Evolutionary conservation across 306 rosid genomes (phyloP).

Genomic region (Cucumis sativus): Cucumber_9930_V3 NC_026660.2:386001-386500

Average conservation of each 20-base stretch:
- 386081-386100: neutral
- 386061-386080: slow-evolving; percentile 22
- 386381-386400: slow-evolving; percentile 79
- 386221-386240: slow-evolving; percentile 17
- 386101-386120: neutral
- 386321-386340: slow-evolving; percentile 25
- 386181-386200: slow-evolving; percentile 5
- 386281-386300: slow-evolving; percentile 43
- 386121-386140: slow-evolving; percentile 7
- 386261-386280: neutral
- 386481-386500: neutral
- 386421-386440: slow-evolving; percentile 31
- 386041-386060: neutral
- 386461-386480: neutral
- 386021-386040: slow-evolving; percentile 17
- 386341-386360: slow-evolving; percentile 58
- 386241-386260: slow-evolving; percentile 5
- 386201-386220: neutral
- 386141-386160: slow-evolving; percentile 11
- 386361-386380: slow-evolving; percentile 80
- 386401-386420: slow-evolving; percentile 80
- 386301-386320: slow-evolving; percentile 12
- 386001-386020: slow-evolving; percentile 38
- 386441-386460: neutral
- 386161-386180: slow-evolving; percentile 19